These are phyloP conservation scores for Pythium pectinolyticum DNA, from an alignment of 352 stramenopile species.

Conservation along the genomic window DNA sequence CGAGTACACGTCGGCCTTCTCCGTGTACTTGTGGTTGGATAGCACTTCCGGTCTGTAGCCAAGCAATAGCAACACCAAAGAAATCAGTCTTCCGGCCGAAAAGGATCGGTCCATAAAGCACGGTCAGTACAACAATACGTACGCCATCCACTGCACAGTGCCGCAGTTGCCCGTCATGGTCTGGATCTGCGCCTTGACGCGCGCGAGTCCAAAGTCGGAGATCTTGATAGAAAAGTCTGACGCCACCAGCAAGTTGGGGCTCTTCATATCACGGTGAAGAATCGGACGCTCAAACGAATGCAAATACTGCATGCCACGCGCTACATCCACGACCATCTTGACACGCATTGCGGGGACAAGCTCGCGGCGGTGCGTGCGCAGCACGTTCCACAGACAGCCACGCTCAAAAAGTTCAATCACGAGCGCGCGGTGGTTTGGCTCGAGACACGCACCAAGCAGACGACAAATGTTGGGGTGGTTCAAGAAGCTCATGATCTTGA, in stretches of 20 bases:
- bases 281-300: conserved; percentile 86
- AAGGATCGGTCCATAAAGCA: neutral
- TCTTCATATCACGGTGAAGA: conserved; percentile 90
- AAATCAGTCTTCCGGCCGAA: too few relatives aligned
- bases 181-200: conserved; percentile 91
- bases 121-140: conserved; percentile 30
- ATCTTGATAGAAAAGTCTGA: conserved; percentile 88
- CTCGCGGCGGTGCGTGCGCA: conserved; percentile 58
- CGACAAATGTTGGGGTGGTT: conserved; percentile 97
- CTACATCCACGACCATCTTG: conserved; percentile 74
- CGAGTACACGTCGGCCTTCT: conserved; percentile 93
- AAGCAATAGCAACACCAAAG: too few relatives aligned
- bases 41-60: conserved; percentile 84
- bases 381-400: conserved; percentile 92
- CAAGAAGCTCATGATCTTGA: conserved; percentile 89
- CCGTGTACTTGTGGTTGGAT: conserved; percentile 90
- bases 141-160: conserved; percentile 88
- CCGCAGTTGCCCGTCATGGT: conserved; percentile 92
- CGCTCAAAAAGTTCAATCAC: conserved; percentile 94
- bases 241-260: conserved; percentile 87
- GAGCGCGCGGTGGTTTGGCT: conserved; percentile 91
- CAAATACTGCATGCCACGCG: conserved; percentile 87
- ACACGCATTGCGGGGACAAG: conserved; percentile 47
- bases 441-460: conserved; percentile 93
- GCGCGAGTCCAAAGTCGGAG: conserved; percentile 89